Percentiles rank a stretch among this genome's conserved stretches.
Evolutionary conservation across 345 rosid species (phyloP).

Genomic region (Hibiscus tridactylites): DNA sequence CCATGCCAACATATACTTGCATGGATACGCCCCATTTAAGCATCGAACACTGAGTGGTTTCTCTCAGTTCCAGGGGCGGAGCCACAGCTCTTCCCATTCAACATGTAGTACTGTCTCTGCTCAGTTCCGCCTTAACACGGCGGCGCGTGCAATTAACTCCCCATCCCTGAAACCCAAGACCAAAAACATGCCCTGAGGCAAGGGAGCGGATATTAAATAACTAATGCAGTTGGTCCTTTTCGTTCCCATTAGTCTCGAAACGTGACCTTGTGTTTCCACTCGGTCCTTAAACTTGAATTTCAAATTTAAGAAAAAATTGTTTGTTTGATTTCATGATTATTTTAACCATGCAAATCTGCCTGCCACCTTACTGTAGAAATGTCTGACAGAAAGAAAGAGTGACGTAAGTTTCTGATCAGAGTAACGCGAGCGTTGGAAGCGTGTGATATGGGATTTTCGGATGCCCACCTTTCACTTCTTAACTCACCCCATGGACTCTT

Average conservation of each 20-base stretch:
- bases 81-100: too few relatives aligned
- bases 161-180: not conserved
- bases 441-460: slow-evolving; percentile 25
- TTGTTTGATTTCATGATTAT: too few relatives aligned
- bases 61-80: not conserved
- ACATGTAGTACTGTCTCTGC: too few relatives aligned
- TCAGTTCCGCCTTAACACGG: too few relatives aligned
- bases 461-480: not conserved
- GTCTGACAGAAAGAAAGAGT: slow-evolving; percentile 2
- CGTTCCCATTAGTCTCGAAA: too few relatives aligned
- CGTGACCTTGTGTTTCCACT: too few relatives aligned
- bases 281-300: too few relatives aligned
- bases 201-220: too few relatives aligned
- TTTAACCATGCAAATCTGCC: not conserved
- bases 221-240: too few relatives aligned
- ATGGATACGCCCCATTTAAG: slow-evolving; percentile 4
- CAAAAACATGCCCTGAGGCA: too few relatives aligned
- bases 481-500: not conserved
- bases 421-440: slow-evolving; percentile 32
- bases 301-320: too few relatives aligned
- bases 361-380: not conserved
- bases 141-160: not conserved
- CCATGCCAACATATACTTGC: slow-evolving; percentile 31
- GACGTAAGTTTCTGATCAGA: slow-evolving; percentile 16
- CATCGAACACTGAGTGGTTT: not conserved